A percentile compares a stretch with the other conserved stretches of the same genome.
These are phyloP conservation scores for Pichia sp. DNA, from an alignment of 1,139 yeast genomes.

Conservation along the genomic window DNA sequence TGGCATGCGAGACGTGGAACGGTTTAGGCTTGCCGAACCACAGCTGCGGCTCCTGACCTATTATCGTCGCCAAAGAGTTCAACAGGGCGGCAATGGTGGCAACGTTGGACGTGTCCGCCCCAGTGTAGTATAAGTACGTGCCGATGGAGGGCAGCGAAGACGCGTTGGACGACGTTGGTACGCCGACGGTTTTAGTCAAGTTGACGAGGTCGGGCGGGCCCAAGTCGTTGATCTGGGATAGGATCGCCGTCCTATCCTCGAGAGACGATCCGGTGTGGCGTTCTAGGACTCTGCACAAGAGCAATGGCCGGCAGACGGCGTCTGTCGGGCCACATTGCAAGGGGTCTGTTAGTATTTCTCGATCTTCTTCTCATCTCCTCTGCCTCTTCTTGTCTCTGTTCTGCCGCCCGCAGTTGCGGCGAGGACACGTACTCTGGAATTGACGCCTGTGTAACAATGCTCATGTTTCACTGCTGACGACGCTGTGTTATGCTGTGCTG, in stretches of 20 bases:
- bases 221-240: slow-evolving; percentile 45
- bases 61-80: slow-evolving; percentile 48
- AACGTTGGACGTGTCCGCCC: slow-evolving; percentile 53
- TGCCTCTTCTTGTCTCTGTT: neutral
- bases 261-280: slow-evolving; percentile 48
- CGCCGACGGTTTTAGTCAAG: slow-evolving; percentile 41
- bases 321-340: too few relatives aligned
- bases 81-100: slow-evolving; percentile 58
- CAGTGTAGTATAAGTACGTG: slow-evolving; percentile 53
- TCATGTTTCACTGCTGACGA: slow-evolving; percentile 19
- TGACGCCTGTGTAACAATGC: slow-evolving; percentile 42
- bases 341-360: slow-evolving; percentile 1
- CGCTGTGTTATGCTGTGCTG: neutral
- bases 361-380: neutral
- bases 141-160: slow-evolving; percentile 33
- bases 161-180: slow-evolving; percentile 35
- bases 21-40: slow-evolving; percentile 56
- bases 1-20: slow-evolving; percentile 54
- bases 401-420: neutral
- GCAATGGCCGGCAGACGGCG: neutral
- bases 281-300: slow-evolving; percentile 41
- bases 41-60: slow-evolving; percentile 46
- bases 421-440: slow-evolving; percentile 42
- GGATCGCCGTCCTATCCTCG: slow-evolving; percentile 48
- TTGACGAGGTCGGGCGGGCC: slow-evolving; percentile 61